phyloP scores from a whole-genome alignment of 2,329 filamentous ascomycete genomes.

The Gyromitra esculenta region DNA sequence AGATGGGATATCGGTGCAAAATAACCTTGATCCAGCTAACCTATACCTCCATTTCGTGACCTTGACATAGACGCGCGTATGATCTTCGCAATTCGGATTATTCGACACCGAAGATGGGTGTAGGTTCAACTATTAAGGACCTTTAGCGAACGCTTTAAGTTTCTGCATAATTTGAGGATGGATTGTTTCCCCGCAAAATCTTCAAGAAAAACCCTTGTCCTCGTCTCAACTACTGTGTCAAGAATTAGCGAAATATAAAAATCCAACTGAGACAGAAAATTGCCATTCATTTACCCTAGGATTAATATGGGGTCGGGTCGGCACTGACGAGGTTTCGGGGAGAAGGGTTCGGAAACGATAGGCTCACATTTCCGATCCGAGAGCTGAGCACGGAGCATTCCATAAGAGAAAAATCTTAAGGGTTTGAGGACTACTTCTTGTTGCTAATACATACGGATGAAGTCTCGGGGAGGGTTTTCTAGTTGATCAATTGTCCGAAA shows the following conservation, averaged over 20 bases:
- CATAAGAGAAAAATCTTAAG: conserved; percentile 14
- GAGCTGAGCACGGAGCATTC: conserved; percentile 34
- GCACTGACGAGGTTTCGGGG: conserved; percentile 44
- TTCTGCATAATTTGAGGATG: conserved; percentile 28
- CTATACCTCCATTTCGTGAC: conserved; percentile 35
- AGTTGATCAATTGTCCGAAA: conserved; percentile 22
- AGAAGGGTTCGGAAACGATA: conserved; percentile 51
- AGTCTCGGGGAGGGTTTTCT: conserved; percentile 10
- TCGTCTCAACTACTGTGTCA: conserved; percentile 35
- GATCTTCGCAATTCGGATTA: conserved; percentile 40
- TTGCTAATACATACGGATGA: conserved; percentile 29
- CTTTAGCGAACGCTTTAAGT: conserved; percentile 33
- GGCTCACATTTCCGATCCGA: conserved; percentile 48
- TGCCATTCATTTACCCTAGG: conserved; percentile 39
- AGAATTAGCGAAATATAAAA: conserved; percentile 24
- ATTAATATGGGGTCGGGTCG: conserved; percentile 34
- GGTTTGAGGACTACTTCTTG: conserved; percentile 10
- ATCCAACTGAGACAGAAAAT: conserved; percentile 38
- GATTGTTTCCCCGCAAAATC: conserved; percentile 20
- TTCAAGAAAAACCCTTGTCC: conserved; percentile 27
- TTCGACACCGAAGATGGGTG: conserved; percentile 33
- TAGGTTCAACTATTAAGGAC: conserved; percentile 31
- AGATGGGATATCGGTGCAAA: conserved; percentile 30
- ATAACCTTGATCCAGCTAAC: conserved; percentile 20
- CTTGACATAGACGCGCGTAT: conserved; percentile 40